phyloP scores from a whole-genome alignment of 306 rosid genomes.

The Hylodesmum podocarpum region DNA sequence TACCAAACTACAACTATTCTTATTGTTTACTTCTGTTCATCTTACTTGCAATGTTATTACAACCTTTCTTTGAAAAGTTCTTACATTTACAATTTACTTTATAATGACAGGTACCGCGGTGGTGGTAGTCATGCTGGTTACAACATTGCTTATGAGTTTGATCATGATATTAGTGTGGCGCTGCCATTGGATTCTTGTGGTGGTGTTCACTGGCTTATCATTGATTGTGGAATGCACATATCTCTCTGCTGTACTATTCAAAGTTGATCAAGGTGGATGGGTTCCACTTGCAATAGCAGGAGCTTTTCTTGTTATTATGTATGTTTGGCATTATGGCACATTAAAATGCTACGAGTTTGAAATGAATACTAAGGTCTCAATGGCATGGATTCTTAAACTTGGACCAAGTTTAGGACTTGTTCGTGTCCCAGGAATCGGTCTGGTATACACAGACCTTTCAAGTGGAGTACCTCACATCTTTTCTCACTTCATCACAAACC shows the following conservation, averaged over 20 bases:
- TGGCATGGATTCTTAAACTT: conserved; percentile 98
- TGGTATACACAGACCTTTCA: conserved; percentile 92
- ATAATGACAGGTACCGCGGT: conserved; percentile 81
- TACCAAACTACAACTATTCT: background rate
- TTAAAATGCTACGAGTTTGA: conserved; percentile 76
- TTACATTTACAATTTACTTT: background rate
- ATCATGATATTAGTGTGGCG: conserved; percentile 95
- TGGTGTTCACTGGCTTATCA: conserved; percentile 60
- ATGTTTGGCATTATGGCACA: conserved; percentile 87
- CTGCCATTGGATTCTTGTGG: conserved; percentile 84
- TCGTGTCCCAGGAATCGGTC: conserved; percentile 94
- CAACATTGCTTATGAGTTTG: conserved; percentile 78
- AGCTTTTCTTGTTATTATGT: conserved; percentile 73
- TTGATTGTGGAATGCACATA: conserved; percentile 82
- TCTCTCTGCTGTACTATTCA: conserved; percentile 85
- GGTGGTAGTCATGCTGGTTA: conserved; percentile 83
- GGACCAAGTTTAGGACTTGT: conserved; percentile 96
- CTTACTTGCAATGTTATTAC: background rate
- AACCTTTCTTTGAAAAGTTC: background rate
- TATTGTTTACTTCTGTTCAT: conserved; percentile 8
- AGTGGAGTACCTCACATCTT: conserved; percentile 94
- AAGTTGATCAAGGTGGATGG: conserved; percentile 94
- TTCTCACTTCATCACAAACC: conserved; percentile 95
- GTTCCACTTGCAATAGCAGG: conserved; percentile 85
- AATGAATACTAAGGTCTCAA: conserved; percentile 87